Conservation (phyloP, 2,329 filamentous ascomycete species). For the Talaromyces sp. region DNA sequence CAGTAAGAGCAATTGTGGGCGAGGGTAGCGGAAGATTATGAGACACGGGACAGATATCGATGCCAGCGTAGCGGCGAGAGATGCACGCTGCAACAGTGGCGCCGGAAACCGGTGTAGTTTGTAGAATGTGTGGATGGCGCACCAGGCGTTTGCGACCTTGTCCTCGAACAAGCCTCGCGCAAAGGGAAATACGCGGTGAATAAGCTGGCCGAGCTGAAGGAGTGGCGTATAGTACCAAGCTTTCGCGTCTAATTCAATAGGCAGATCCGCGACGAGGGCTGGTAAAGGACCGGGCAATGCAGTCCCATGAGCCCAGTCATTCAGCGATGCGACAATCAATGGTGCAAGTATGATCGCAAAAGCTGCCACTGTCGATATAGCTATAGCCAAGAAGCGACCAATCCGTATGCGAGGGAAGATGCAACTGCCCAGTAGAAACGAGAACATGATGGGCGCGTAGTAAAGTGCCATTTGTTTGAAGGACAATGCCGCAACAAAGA, state of each 20-base stretch:
- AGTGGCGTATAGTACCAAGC: constrained; percentile 70
- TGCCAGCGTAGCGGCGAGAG: constrained; percentile 68
- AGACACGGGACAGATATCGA: constrained; percentile 76
- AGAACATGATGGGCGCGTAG: constrained; percentile 89
- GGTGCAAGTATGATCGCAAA: constrained; percentile 76
- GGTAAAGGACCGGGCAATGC: constrained; percentile 61
- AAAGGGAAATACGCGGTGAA: constrained; percentile 95
- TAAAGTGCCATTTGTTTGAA: constrained; percentile 99
- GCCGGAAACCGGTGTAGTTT: constrained; percentile 76
- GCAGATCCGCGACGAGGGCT: constrained; percentile 56
- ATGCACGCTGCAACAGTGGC: constrained; percentile 68
- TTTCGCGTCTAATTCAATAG: constrained; percentile 58
- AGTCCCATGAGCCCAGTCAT: constrained; percentile 64
- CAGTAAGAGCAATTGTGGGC: constrained; percentile 71
- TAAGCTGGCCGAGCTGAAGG: constrained; percentile 74
- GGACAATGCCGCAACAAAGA: constrained; percentile 88
- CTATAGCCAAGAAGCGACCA: constrained; percentile 69
- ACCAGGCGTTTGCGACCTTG: constrained; percentile 99
- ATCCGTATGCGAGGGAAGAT: constrained; percentile 69
- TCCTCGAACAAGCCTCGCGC: constrained; percentile 95
- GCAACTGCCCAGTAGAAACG: constrained; percentile 83
- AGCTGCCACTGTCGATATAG: constrained; percentile 65
- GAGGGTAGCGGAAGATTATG: constrained; percentile 74
- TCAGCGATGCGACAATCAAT: constrained; percentile 67
- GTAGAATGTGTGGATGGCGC: constrained; percentile 80